These are phyloP conservation scores for Oryza meridionalis DNA, from an alignment of 176 grass and related monocot genomes.

Conservation along the genomic window DNA sequence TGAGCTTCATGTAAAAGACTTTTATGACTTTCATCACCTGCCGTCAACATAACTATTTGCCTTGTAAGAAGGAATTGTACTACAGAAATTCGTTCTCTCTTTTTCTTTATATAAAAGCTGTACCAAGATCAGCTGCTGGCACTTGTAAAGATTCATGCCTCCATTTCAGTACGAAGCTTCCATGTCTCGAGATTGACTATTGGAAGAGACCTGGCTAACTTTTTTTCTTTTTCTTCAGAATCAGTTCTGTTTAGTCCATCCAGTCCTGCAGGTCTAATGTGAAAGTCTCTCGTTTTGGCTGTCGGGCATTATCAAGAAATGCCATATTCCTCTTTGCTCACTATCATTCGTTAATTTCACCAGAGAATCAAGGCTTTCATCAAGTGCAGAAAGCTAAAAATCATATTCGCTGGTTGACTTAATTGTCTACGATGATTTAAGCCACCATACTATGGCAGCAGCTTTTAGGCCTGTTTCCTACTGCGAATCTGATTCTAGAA, in stretches of 20 bases:
- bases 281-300: conserved; percentile 8
- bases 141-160: not conserved
- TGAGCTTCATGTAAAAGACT: not conserved
- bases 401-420: conserved; percentile 32
- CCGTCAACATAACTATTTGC: not conserved
- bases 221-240: not conserved
- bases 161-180: not conserved
- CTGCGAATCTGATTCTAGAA: conserved; percentile 44
- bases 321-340: conserved; percentile 7
- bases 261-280: not conserved
- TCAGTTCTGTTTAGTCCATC: conserved; percentile 15
- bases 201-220: not conserved
- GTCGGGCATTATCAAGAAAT: conserved; percentile 46
- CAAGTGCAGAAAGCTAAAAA: not conserved
- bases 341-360: not conserved
- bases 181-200: conserved; percentile 24
- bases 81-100: not conserved
- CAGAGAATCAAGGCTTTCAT: conserved; percentile 30
- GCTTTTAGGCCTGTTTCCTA: conserved; percentile 19
- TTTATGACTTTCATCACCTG: too few relatives aligned
- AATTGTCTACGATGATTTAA: conserved; percentile 19
- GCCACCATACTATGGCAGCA: not conserved
- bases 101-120: not conserved
- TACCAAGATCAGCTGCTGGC: not conserved
- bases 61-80: not conserved